phyloP scores from a whole-genome alignment of 2,329 filamentous ascomycete genomes.

The Talaromyces marneffei region DNA sequence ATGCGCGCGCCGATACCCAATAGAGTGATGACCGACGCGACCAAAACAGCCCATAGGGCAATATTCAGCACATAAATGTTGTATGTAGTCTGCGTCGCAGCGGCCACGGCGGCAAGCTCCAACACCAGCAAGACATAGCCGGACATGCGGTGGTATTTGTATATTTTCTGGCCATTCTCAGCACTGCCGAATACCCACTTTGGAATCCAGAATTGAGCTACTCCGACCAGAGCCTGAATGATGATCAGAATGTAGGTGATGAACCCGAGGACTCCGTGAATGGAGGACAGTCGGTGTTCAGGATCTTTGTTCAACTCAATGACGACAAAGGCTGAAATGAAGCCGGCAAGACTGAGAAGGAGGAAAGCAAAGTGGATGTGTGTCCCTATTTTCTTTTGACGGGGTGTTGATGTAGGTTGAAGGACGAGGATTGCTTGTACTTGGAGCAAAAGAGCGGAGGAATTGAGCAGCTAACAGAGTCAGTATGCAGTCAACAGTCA shows the following conservation, averaged over 20 bases:
- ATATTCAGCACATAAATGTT: slow-evolving; percentile 64
- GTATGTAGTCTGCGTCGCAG: slow-evolving; percentile 71
- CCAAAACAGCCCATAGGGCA: slow-evolving; percentile 66
- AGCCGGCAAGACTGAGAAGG: slow-evolving; percentile 47
- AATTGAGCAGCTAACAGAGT: slow-evolving; percentile 46
- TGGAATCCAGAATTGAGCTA: slow-evolving; percentile 75
- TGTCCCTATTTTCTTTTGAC: slow-evolving; percentile 64
- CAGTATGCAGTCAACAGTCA: background rate
- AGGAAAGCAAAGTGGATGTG: slow-evolving; percentile 63
- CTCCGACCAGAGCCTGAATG: slow-evolving; percentile 70
- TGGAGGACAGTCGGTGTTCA: slow-evolving; percentile 63
- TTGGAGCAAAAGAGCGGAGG: slow-evolving; percentile 65
- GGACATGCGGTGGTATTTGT: slow-evolving; percentile 78
- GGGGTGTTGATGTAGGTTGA: slow-evolving; percentile 74
- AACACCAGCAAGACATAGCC: slow-evolving; percentile 70
- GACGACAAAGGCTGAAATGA: slow-evolving; percentile 38
- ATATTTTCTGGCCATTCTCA: slow-evolving; percentile 72
- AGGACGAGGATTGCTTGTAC: slow-evolving; percentile 76
- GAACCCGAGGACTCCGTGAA: slow-evolving; percentile 78
- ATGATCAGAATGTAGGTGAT: slow-evolving; percentile 64
- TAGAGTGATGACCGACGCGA: slow-evolving; percentile 61
- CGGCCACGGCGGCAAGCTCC: slow-evolving; percentile 66
- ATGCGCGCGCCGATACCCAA: slow-evolving; percentile 71
- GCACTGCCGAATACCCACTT: slow-evolving; percentile 65
- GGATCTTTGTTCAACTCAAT: slow-evolving; percentile 68